These are phyloP conservation scores for Fusarium marasasianum DNA, from an alignment of 2,329 filamentous ascomycete species.

Conservation along the genomic window DNA sequence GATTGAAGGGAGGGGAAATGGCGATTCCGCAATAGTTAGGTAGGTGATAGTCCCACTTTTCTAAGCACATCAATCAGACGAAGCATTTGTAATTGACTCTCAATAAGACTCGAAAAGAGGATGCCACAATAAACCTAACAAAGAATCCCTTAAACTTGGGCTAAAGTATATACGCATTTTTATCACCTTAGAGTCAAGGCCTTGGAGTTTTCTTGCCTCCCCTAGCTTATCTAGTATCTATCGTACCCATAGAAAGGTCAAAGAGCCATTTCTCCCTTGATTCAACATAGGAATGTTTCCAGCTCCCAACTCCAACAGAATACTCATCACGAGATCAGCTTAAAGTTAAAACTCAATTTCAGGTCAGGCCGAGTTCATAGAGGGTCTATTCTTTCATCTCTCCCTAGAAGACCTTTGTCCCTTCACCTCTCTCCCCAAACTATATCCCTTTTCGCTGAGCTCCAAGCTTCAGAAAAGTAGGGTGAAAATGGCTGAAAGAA, in stretches of 20 bases:
- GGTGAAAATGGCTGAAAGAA: neutral
- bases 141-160: neutral
- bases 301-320: slow-evolving; percentile 2
- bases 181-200: neutral
- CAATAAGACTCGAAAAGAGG: neutral
- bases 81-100: slow-evolving; percentile 28
- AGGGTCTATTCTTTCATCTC: slow-evolving; percentile 17
- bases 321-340: neutral
- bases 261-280: slow-evolving; percentile 13
- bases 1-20: slow-evolving; percentile 25
- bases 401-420: neutral
- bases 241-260: neutral
- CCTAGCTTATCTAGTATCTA: neutral
- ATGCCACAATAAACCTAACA: neutral
- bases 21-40: slow-evolving; percentile 30
- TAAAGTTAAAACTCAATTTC: neutral
- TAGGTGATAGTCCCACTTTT: slow-evolving; percentile 39
- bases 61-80: neutral
- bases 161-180: neutral
- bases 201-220: neutral
- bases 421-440: neutral
- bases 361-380: neutral
- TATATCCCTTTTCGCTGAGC: neutral
- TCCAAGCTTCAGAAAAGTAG: neutral
- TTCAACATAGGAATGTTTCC: slow-evolving; percentile 27